phyloP scores from a whole-genome alignment of 768 basidiomycete species.

The Tulasnella calospora region DNA sequence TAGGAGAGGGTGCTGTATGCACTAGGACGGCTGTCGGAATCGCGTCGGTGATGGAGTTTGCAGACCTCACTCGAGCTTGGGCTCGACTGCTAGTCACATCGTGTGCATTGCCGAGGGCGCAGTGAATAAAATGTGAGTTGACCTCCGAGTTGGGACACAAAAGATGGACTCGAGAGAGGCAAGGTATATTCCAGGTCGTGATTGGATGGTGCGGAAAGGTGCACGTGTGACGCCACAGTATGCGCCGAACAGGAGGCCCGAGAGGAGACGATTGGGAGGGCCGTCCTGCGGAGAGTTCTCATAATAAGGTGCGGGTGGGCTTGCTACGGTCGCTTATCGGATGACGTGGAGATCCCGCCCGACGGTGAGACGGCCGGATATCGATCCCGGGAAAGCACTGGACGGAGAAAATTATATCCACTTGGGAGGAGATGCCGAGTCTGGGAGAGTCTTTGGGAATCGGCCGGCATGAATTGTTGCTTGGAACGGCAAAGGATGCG shows the following conservation, averaged over 20 bases:
- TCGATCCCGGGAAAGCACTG: background rate
- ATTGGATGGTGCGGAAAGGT: background rate
- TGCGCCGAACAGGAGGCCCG: background rate
- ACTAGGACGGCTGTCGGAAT: no score
- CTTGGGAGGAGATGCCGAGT: background rate
- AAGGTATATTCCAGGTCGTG: background rate
- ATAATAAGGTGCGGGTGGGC: background rate
- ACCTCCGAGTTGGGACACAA: background rate
- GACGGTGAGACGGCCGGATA: background rate
- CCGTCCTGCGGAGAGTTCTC: background rate
- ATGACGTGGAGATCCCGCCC: background rate
- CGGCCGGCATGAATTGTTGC: background rate
- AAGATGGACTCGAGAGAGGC: background rate
- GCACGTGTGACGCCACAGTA: background rate
- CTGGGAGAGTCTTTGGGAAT: background rate
- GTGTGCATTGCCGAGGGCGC: no score
- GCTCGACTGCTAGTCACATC: no score
- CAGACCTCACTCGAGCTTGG: no score
- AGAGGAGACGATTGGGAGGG: background rate
- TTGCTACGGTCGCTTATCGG: background rate
- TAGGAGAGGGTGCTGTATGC: no score
- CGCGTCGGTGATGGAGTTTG: no score
- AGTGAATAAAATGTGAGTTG: no score
- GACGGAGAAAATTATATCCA: no score
- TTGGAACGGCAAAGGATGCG: background rate